Evolutionary conservation across 208 protist genomes (phyloP).

Genomic region (Leishmania arabica): DNA sequence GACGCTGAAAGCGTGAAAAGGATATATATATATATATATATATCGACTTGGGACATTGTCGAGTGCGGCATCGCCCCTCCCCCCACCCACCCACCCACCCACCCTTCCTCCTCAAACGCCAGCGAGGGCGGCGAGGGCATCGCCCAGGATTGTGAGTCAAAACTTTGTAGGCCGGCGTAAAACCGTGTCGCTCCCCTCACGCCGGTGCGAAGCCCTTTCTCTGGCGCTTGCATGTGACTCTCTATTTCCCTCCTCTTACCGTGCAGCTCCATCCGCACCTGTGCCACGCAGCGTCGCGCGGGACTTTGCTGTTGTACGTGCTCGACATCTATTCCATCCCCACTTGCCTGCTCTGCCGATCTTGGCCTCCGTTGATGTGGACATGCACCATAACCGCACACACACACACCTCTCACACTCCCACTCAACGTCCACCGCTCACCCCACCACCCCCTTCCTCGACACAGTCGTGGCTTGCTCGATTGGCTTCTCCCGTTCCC

Average conservation of each 20-base stretch:
- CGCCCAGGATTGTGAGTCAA: neutral
- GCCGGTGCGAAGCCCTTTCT: neutral
- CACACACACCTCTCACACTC: neutral
- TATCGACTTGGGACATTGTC: neutral
- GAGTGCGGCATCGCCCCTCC: neutral
- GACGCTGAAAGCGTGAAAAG: neutral
- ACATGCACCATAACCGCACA: neutral
- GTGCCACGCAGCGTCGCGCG: neutral
- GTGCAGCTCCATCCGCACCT: neutral
- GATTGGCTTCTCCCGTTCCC: neutral
- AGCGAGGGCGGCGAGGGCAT: neutral
- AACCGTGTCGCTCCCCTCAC: neutral
- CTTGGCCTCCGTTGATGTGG: neutral
- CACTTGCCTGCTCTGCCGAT: neutral
- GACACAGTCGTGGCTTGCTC: neutral
- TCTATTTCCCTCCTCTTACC: neutral
- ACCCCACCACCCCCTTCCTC: neutral
- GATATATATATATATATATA: neutral
- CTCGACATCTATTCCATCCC: neutral
- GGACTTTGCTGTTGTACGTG: neutral
- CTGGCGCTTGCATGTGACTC: neutral
- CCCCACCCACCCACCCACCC: too few species aligned
- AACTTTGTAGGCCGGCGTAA: neutral
- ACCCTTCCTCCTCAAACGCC: neutral
- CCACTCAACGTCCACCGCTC: neutral